phyloP scores from a whole-genome alignment of 352 stramenopile species.

The Phytophthora sojae region DNA sequence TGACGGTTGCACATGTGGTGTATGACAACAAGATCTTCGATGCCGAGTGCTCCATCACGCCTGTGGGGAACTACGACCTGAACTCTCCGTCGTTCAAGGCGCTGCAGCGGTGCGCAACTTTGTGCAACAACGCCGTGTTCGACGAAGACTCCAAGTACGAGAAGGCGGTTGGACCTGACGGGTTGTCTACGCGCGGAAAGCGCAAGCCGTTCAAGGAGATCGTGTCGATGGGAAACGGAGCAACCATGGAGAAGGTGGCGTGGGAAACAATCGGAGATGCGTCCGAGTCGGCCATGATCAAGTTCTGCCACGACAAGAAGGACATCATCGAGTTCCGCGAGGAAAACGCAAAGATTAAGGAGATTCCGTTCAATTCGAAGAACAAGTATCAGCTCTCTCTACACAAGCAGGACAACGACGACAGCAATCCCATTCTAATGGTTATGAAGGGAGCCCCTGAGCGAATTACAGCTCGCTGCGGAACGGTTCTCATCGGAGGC shows the following conservation, averaged over 20 bases:
- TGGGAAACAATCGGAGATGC: slow-evolving; percentile 82
- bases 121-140: slow-evolving; percentile 90
- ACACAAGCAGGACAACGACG: slow-evolving; percentile 83
- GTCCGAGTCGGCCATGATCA: slow-evolving; percentile 88
- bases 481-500: slow-evolving; percentile 72
- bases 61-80: slow-evolving; percentile 62
- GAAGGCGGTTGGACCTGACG: slow-evolving; percentile 54
- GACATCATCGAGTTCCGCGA: slow-evolving; percentile 78
- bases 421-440: slow-evolving; percentile 65
- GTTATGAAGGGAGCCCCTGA: slow-evolving; percentile 98
- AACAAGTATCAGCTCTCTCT: slow-evolving; percentile 90
- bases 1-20: slow-evolving; percentile 92
- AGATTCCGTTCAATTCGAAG: slow-evolving; percentile 88
- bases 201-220: slow-evolving; percentile 70
- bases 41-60: slow-evolving; percentile 79
- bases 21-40: slow-evolving; percentile 86
- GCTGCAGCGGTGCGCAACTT: slow-evolving; percentile 85
- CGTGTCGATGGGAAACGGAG: slow-evolving; percentile 48
- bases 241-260: slow-evolving; percentile 55
- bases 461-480: slow-evolving; percentile 93
- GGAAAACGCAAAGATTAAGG: slow-evolving; percentile 79
- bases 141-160: slow-evolving; percentile 80
- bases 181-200: slow-evolving; percentile 51
- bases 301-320: slow-evolving; percentile 86
- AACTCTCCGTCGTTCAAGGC: slow-evolving; percentile 57